A percentile compares a stretch with the other conserved stretches of the same genome.
Conservation (phyloP, 306 rosid species). For the Crotalaria pallida region DNA sequence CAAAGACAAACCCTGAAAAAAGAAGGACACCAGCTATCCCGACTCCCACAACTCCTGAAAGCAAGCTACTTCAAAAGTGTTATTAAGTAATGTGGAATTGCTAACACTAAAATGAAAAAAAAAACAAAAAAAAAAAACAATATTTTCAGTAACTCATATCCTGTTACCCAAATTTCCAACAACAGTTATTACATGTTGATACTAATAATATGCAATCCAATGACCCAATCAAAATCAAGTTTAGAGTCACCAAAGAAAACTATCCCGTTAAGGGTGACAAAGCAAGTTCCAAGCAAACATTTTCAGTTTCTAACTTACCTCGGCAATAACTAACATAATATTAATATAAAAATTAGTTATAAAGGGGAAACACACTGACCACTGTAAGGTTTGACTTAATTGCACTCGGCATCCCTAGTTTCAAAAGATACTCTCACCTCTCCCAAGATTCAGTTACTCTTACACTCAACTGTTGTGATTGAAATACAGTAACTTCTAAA, state of each 20-base stretch:
- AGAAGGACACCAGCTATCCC: constrained; percentile 83
- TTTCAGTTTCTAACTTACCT: not conserved
- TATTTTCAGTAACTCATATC: constrained; percentile 3
- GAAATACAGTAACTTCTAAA: too few species aligned
- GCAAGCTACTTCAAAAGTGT: constrained; percentile 61
- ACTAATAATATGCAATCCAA: not conserved
- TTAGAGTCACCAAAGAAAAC: not conserved
- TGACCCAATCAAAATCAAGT: constrained; percentile 10
- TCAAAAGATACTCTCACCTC: too few species aligned
- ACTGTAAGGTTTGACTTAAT: too few species aligned
- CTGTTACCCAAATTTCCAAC: not conserved
- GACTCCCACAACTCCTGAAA: constrained; percentile 81
- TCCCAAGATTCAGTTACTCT: too few species aligned
- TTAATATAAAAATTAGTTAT: not conserved
- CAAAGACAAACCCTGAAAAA: constrained; percentile 59
- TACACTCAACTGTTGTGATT: too few species aligned
- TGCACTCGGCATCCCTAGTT: too few species aligned
- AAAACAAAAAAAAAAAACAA: constrained; percentile 7
- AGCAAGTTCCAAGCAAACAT: not conserved
- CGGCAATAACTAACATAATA: not conserved
- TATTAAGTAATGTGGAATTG: constrained; percentile 38
- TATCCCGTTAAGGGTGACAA: not conserved
- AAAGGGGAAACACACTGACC: too few species aligned
- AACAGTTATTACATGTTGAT: not conserved
- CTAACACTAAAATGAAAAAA: not conserved